A percentile compares a stretch with the other conserved stretches of the same genome.
These are phyloP conservation scores for Corymbia calophylla DNA, from an alignment of 441 rosid genomes.

Conservation along the genomic window DNA sequence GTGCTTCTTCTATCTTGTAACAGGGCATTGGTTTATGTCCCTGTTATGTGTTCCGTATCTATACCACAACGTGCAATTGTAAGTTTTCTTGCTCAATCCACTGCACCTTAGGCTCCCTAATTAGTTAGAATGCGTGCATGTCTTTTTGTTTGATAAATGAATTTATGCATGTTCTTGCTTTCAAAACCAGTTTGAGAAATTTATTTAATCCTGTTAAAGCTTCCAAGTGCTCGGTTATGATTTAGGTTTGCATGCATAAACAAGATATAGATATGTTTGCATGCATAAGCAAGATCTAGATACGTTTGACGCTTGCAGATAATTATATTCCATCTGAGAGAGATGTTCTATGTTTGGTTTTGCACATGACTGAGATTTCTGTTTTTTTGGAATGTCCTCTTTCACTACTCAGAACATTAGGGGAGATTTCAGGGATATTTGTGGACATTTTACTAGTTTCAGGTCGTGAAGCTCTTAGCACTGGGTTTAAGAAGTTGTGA, in stretches of 20 bases:
- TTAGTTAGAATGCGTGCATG: neutral
- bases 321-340: neutral
- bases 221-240: neutral
- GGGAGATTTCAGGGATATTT: neutral
- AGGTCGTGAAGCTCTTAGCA: neutral
- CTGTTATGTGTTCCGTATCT: slow-evolving; percentile 1
- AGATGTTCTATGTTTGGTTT: neutral
- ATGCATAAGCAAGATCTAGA: neutral
- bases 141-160: neutral
- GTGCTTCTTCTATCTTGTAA: neutral
- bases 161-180: neutral
- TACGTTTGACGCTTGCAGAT: neutral
- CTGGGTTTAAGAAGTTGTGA: neutral
- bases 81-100: neutral
- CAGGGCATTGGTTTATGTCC: slow-evolving; percentile 10
- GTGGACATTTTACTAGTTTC: neutral
- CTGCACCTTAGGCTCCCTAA: neutral
- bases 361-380: neutral
- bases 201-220: neutral
- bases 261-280: neutral
- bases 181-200: neutral
- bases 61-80: neutral
- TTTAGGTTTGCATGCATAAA: neutral
- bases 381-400: neutral
- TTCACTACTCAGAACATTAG: neutral